Evolutionary conservation across 2,329 filamentous ascomycete genomes (phyloP), one percentile per base, ranked within the genome.

Genomic region (Cladophialophora yegresii): DNA sequence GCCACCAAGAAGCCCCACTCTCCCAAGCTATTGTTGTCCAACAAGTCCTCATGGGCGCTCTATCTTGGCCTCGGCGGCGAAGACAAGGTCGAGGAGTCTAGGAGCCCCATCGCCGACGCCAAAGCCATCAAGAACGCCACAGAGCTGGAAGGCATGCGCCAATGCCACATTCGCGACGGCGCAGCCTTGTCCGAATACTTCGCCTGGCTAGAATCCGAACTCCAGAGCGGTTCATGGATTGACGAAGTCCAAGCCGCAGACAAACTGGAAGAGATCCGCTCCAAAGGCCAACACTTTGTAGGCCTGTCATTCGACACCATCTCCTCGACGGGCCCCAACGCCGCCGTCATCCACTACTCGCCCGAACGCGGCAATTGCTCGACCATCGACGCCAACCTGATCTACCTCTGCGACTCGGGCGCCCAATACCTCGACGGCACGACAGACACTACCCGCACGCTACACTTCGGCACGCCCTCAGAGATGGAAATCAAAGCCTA

Each of bases 341-440:
- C 92, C 63, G 95, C 95, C 4, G 85, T 99, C 12, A 99, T 99
- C 63, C 95, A 99, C 76, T 99, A 99, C 81, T 90, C 89, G 71
- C 93, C 95, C 0, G 91, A 96, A 74, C 87, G 85, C 61, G 92
- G 90, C 22, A 89, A 83, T 67, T 98, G 93, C 77, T 85, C 92
- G 8, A 80, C 85, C 30, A 92, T 99, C 71, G 92, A 99, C 70
- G 91, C 92, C 0, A 86, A 87, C 6, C 87, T 88, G 13, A 87
- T 99, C 64, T 99, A 99, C 73, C 86, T 99, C 2, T 99, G 95
- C 75, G 95, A 99, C 77, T 98, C 95, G 23, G 95, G 95, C 23
- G 95, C 91, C n/a, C 95, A 99, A 76, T 99, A 93, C 73, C 83
- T 90, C 2, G 95, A 99, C 75, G 95, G 95, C 62, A 99, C 95